Percentiles rank a stretch among this genome's conserved stretches.
These are phyloP conservation scores for Rosa persica DNA, from an alignment of 306 rosid species.

Conservation along the genomic window DNA sequence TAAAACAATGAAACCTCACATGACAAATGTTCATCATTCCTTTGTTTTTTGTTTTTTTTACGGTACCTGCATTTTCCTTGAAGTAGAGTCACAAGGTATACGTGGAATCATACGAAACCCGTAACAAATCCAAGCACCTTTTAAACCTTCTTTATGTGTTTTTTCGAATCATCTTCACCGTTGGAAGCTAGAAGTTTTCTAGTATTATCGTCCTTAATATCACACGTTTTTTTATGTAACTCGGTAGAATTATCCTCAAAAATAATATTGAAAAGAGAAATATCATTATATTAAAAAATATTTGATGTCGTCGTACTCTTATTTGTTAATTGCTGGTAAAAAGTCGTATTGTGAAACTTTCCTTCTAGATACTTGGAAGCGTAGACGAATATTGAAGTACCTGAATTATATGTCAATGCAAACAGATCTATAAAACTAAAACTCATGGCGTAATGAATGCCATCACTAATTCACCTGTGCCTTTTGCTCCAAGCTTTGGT, in stretches of 20 bases:
- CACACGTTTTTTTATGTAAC: too few species aligned
- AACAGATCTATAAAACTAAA: not conserved
- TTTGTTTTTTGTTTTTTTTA: not conserved
- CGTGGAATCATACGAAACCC: not conserved
- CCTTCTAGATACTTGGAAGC: not conserved
- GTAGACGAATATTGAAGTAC: not conserved
- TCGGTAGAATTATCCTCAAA: too few species aligned
- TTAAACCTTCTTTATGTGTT: not conserved
- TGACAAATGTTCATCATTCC: conserved; percentile 9
- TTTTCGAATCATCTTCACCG: too few species aligned
- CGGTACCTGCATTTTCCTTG: not conserved
- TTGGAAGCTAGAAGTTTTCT: too few species aligned
- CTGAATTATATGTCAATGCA: not conserved
- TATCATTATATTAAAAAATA: too few species aligned
- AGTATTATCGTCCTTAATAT: too few species aligned
- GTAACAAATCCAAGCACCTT: not conserved
- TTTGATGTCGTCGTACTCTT: not conserved
- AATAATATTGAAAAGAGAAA: too few species aligned
- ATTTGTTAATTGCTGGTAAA: not conserved
- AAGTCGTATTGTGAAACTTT: too few species aligned
- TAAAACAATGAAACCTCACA: conserved; percentile 16
- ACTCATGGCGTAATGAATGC: conserved; percentile 3
- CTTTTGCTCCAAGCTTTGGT: conserved; percentile 23
- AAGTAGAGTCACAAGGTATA: not conserved
- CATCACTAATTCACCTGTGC: not conserved